phyloP scores from a whole-genome alignment of 257 asterid species.

The Solanum sejunctum region DNA sequence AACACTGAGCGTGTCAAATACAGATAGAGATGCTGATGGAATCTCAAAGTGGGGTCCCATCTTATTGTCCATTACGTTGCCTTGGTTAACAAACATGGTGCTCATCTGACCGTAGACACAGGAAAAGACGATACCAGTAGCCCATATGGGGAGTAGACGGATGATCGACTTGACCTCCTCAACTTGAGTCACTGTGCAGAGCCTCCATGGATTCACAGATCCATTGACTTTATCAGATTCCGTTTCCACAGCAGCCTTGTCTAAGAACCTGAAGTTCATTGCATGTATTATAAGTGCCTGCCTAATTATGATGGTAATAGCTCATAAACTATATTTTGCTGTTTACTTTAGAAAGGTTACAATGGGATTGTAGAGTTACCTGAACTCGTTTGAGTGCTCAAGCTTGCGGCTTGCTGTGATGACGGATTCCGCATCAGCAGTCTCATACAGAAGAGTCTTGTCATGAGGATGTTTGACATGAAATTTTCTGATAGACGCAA shows the following conservation, averaged over 20 bases:
- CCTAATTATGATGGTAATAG: not conserved
- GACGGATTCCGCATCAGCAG: conserved; percentile 34
- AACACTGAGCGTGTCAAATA: conserved; percentile 72
- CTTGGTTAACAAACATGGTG: conserved; percentile 88
- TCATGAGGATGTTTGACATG: conserved; percentile 36
- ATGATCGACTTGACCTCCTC: conserved; percentile 69
- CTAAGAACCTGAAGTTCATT: conserved; percentile 42
- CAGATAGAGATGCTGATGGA: conserved; percentile 72
- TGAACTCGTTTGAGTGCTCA: conserved; percentile 54
- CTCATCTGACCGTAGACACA: conserved; percentile 74
- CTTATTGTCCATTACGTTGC: conserved; percentile 59
- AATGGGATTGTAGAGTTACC: conserved; percentile 16
- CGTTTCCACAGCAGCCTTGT: conserved; percentile 70
- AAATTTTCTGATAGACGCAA: conserved; percentile 37
- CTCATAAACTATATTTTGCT: not conserved
- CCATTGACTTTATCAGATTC: conserved; percentile 21
- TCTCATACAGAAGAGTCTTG: conserved; percentile 50
- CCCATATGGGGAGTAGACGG: conserved; percentile 70
- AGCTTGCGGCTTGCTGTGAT: conserved; percentile 74
- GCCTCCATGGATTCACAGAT: conserved; percentile 40
- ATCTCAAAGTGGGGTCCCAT: conserved; percentile 63
- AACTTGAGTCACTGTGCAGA: conserved; percentile 77
- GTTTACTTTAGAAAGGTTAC: not conserved
- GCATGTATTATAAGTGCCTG: not conserved
- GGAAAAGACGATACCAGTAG: conserved; percentile 62